Base-by-base conservation (phyloP, 352 stramenopile genomes). In the Globisporangium nagaii region DNA sequence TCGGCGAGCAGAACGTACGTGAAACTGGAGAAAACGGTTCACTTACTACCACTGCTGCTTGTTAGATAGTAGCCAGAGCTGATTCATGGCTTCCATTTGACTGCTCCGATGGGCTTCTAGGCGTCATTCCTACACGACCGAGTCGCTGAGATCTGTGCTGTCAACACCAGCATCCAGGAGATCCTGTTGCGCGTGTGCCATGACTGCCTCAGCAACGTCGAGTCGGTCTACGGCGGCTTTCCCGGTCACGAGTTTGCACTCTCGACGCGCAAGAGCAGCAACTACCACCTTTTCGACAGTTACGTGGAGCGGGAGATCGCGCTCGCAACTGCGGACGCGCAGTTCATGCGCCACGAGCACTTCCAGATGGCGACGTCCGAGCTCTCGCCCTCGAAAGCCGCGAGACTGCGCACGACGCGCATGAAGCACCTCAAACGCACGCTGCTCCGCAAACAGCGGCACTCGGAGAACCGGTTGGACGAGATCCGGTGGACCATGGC, bases 401-500 rank as follows among this genome's bases (percentile, higher is more conserved):
- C 53, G 3, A 47, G 58, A 13, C 39, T 70, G 20, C 53, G 53
- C 8, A 58, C 25, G 17, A 69, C 40, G 1, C 53, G 57, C 30
- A 63, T 56, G 15, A 56, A 56, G 31, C 58, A 62, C 15, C 56
- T 66, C 20, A 63, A 66, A 56, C 55, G 35, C 46, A 56, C 43
- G 7, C 19, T 66, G 13, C 43, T 51, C n/a, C 55, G 62, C 24
- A 30, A 66, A 12, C 31, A 59, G 12, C 54, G 64, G n/a, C 37
- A 37, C 15, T 48, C 63, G 22, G 13, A 58, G n/a, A 61, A 77
- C 24, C 58, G 68, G 0, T 17, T 82, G 17, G 71, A 80, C 27
- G 63, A 85, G 27, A 83, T 89, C 51, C 71, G 72, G 2, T 91
- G 81, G 81, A 88, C 78, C 1, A 64, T 89, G 46, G 81, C 78